Base-by-base conservation (phyloP, 768 basidiomycete species). In the Wakefieldia striispora region DNA sequence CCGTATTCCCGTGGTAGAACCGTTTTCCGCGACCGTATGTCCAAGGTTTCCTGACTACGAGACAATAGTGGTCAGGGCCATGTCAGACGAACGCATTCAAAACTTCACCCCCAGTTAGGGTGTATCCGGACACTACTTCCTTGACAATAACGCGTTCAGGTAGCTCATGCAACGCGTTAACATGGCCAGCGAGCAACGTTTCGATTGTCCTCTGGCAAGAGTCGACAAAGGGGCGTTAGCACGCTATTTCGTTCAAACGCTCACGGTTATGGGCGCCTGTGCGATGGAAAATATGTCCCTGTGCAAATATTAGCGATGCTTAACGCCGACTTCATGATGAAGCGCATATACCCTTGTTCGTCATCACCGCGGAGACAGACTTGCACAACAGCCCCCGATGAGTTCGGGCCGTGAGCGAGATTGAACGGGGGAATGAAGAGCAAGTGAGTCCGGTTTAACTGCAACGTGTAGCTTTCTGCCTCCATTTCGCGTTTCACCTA, bases 1-100 rank as follows among this genome's bases (percentile, higher is more conserved):
- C n/a, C 21, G 13, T 20, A 10, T 51, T 43, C 4, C 60, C 63
- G 24, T 57, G 63, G 41, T 50, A 51, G 53, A 66, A 66, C 4
- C 20, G 55, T 53, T 60, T 67, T 31, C 58, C 65, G 6, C 46
- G 65, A 19, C 65, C 64, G 19, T 66, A 67, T 35, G 43, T 55
- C 65, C 64, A 66, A 16, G 55, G 60, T 38, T 60, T 67, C 35
- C 54, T 60, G 1, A 38, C 64, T 66, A 24, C 40, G 20, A 37
- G 31, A 47, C 45, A 50, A 47, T 40, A 8, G 8, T 19, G 9
- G 41, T 64, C 43, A 56, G 40, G 29, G 16, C 33, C 33, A 13
- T 6, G 27, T 33, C 36, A 31, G 11, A 26, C 27, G 21, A 11
- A 23, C 20, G 20, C 53, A 10, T n/a, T 3, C 13, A 17, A 29